Base-by-base conservation (phyloP, 1,139 yeast species). In the Yamadazyma epiphylla region DNA sequence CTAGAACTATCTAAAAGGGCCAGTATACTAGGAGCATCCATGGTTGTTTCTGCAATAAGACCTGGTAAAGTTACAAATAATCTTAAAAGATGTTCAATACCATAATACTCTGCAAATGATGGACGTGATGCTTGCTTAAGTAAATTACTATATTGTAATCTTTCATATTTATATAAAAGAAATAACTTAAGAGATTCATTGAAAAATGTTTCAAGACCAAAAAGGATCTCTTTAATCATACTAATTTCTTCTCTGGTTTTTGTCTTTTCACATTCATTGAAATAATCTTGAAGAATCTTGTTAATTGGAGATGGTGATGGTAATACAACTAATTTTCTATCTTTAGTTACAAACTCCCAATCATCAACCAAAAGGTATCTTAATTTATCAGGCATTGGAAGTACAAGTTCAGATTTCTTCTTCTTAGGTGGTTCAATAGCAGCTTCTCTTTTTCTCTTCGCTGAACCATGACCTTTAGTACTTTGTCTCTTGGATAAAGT, bases 331-430 rank as follows among this genome's bases (percentile, higher is more conserved):
- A 86, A 53, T 51, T 80, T 77, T 30, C 81, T 80, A 41, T 85
- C 84, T 47, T 85, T 85, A 2, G 97, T 87, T 28, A 89, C 71
- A 43, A 67, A 70, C 53, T 89, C 96, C 97, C 97, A 91, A 60
- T 91, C 97, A 49, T 87, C 89, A 2, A 89, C 94, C 26, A 91
- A 60, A 5, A 80, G 48, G 4, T 82, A 67, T 53, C 87, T 88
- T 37, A 91, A 64, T 25, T 67, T 60, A 33, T 78, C 77, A 1
- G 91, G 85, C 13, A 86, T 72, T 3, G 64, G 63, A 19, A 52
- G 38, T 4, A 41, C 30, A 2, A 52, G 38, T 25, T 49, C 48
- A 11, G 25, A 24, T 14, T 35, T 37, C 30, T 39, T 37, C 30
- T 40, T 41, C 14, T 38, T 27, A 12, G 34, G 28, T 13, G 25